Evolutionary conservation across 441 rosid genomes (phyloP).

Genomic region (Gossypium davidsonii): DNA sequence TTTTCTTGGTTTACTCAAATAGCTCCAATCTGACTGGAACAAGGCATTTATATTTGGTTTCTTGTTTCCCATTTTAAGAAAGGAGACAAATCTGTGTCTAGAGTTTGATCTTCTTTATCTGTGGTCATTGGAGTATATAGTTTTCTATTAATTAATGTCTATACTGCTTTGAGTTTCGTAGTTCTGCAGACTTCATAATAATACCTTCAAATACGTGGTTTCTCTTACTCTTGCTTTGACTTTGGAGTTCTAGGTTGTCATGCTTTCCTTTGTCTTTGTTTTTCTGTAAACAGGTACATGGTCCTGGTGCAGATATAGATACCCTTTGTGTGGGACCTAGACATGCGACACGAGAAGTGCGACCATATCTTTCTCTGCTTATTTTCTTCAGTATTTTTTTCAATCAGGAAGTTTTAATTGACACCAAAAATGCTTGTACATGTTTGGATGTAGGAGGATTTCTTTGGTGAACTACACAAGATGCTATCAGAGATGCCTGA

Average conservation of each 20-base stretch:
- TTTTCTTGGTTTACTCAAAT: background rate
- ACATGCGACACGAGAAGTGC: slow-evolving; percentile 88
- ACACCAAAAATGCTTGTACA: slow-evolving; percentile 17
- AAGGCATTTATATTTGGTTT: background rate
- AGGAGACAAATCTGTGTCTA: background rate
- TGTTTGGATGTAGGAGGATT: slow-evolving; percentile 62
- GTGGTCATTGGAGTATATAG: background rate
- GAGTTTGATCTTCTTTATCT: background rate
- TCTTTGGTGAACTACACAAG: slow-evolving; percentile 73
- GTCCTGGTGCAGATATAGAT: slow-evolving; percentile 99
- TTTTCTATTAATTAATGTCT: background rate
- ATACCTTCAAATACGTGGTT: background rate
- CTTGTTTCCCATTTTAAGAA: background rate
- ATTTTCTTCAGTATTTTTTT: slow-evolving; percentile 17
- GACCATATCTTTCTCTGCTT: slow-evolving; percentile 30
- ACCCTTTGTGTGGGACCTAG: slow-evolving; percentile 94
- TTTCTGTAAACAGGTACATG: slow-evolving; percentile 62
- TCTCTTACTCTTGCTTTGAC: background rate
- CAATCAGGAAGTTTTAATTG: slow-evolving; percentile 13
- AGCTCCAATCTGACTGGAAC: background rate
- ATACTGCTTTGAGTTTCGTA: background rate
- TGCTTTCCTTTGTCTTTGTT: background rate
- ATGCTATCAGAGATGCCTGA: slow-evolving; percentile 90
- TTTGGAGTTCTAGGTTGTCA: background rate
- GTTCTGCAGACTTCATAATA: background rate